Evolutionary conservation across 345 rosid species (phyloP).

Genomic region (Aquilaria sinensis): DNA sequence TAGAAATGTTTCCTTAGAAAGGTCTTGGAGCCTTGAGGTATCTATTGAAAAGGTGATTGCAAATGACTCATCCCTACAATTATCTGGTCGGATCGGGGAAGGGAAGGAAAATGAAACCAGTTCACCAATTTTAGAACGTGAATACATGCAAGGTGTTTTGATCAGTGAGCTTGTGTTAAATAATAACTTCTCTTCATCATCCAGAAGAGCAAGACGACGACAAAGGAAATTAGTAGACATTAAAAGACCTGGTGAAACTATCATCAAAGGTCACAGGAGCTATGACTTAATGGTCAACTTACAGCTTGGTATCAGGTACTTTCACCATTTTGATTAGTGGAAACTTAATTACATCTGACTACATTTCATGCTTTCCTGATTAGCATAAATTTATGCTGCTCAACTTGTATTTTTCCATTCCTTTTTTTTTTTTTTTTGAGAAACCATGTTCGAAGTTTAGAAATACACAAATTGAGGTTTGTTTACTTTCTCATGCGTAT

Average conservation of each 20-base stretch:
- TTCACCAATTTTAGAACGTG: constrained; percentile 77
- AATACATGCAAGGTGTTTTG: constrained; percentile 96
- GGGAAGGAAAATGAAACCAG: constrained; percentile 33
- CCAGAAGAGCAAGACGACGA: constrained; percentile 72
- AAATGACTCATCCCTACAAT: constrained; percentile 54
- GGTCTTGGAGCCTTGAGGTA: constrained; percentile 98
- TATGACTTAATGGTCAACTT: constrained; percentile 93
- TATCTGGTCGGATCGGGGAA: constrained; percentile 40
- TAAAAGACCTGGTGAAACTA: constrained; percentile 89
- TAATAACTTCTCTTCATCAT: constrained; percentile 52
- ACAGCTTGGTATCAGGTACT: constrained; percentile 96
- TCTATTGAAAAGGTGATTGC: constrained; percentile 94
- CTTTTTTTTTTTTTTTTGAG: too few relatives aligned
- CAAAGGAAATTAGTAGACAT: constrained; percentile 69
- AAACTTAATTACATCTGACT: too few relatives aligned
- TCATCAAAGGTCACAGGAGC: constrained; percentile 95
- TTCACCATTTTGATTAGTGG: neutral
- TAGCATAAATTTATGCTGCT: neutral
- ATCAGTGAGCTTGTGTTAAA: constrained; percentile 84
- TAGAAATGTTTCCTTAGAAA: constrained; percentile 70
- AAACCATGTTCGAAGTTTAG: too few relatives aligned
- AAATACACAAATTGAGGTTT: too few relatives aligned
- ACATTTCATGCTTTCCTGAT: too few relatives aligned
- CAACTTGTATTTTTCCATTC: constrained; percentile 11
- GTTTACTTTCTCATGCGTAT: too few relatives aligned